Base-by-base conservation (phyloP, 2,329 filamentous ascomycete genomes). In the Ophiostoma novo-ulmi region DNA sequence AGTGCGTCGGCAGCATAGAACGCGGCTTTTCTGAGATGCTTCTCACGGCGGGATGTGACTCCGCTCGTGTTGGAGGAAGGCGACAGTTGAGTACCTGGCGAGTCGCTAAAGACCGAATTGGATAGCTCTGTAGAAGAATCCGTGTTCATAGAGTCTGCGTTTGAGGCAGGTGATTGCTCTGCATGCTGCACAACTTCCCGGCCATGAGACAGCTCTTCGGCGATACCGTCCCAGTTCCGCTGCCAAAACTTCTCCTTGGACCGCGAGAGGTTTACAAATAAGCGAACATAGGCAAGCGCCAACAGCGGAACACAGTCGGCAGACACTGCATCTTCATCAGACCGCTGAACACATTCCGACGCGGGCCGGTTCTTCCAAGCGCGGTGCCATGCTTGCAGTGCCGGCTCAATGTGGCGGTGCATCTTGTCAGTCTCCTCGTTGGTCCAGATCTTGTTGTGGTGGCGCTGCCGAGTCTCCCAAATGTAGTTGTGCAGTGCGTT, bases 401-500 rank as follows among this genome's bases (percentile, higher is more conserved):
- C 94, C 13, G 94, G 94, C 78, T 97, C 94, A 71, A 98, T 96
- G 77, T 97, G 93, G 1, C 91, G 88, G 78, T 97, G 94, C 93
- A 98, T 97, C 74, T 93, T 93, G 75, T 98, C 94, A 0, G 93
- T 97, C 79, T 98, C 94, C 74, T 94, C 90, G 44, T 90, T 88
- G 1, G 93, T 97, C 94, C 94, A 97, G 67, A 93, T 85, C 73
- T 93, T 90, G 75, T 91, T 93, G 75, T 94, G 90, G 75, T 97
- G 94, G 69, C 93, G 85, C 79, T 97, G 94, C 35, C 94, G 87
- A 0, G 94, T 97, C 80, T 98, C 94, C 95, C 95, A 98, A 64
- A 98, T 97, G 79, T 97, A 97, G 75, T 97, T 97, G 81, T 98
- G 95, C 35, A 98, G 84, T 3, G 95, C 94, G 77, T 97, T 94